Evolutionary conservation across 139 green algal species (phyloP), one percentile per base, ranked within the genome.

Genomic region (Eudorina sp.): DNA sequence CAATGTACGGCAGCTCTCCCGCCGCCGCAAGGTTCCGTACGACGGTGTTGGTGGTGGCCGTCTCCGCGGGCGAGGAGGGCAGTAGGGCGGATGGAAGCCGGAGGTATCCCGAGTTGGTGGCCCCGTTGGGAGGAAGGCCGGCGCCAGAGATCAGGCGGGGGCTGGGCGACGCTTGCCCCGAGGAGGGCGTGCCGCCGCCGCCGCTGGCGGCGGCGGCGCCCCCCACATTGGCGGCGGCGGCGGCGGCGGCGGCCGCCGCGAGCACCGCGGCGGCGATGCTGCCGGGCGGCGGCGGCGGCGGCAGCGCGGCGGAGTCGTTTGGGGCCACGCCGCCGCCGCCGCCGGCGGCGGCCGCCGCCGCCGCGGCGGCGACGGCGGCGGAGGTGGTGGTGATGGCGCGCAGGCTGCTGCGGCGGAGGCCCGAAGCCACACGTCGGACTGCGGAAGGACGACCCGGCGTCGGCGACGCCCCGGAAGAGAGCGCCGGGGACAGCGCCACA

Each of bases 81-180:
- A 55, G 14, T 13, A 41, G 41, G 7, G 70, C 55, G 18, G 70
- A 79, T 1, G 70, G 70, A 11, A 79, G 70, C 18, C 70, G 70
- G 6, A 79, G 70, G 70, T 79, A 79, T 23, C 70, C 70, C 25
- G 70, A 79, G 41, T 34, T 79, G 4, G 70, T 79, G 43, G 70
- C 70, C 25, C 8, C 7, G 62, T 14, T 19, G 8, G 62, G 66
- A 75, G 66, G 66, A 75, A 46, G 34, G 66, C 13, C 9, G 1
- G 66, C 19, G 31, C 36, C 36, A 4, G 36, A 46, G 16, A 34
- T 29, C 34, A 25, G 14, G 18, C 36, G 66, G 9, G 31, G 19
- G 66, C 6, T 75, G 66, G 66, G 66, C 66, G 36, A 72, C 31
- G 62, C 62, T 31, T 25, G 68, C 14, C 68, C 36, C 18, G 36